Conservation (phyloP, 139 green algal genomes). For the Gonium pectorale region DNA sequence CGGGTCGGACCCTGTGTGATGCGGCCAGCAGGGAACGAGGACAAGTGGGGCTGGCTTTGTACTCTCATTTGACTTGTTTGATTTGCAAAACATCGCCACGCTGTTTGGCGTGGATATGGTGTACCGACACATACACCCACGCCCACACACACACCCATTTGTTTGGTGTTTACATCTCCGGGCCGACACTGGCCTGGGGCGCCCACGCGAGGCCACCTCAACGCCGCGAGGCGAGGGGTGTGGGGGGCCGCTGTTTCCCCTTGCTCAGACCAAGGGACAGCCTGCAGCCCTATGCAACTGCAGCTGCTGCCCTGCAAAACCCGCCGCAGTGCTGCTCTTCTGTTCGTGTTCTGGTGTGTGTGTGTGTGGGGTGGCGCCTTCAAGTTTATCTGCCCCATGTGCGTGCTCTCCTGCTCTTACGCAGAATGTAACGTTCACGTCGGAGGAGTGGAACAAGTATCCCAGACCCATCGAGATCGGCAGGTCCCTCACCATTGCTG, state of each 20-base stretch:
- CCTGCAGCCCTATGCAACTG: not conserved
- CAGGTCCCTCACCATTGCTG: not conserved
- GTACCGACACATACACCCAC: no score
- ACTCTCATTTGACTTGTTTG: not conserved
- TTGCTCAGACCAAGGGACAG: not conserved
- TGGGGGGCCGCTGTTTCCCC: not conserved
- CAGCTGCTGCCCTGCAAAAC: not conserved
- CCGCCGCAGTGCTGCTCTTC: no score
- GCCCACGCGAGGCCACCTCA: no score
- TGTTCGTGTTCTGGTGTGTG: no score
- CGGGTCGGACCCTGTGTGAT: no score
- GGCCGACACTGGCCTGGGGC: no score
- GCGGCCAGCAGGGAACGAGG: no score
- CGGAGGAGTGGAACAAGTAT: slow-evolving; percentile 5
- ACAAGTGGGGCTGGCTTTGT: not conserved
- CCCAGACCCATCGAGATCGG: not conserved
- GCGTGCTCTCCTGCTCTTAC: not conserved
- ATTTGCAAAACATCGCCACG: not conserved
- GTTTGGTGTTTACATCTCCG: no score
- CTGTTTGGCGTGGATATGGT: no score
- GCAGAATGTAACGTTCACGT: not conserved
- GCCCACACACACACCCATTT: no score
- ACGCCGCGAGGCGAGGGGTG: no score
- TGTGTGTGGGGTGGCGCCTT: no score
- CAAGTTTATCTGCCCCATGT: not conserved